A percentile compares a stretch with the other conserved stretches of the same genome.
phyloP scores from a whole-genome alignment of 306 rosid species.

The Quercus rubra region DNA sequence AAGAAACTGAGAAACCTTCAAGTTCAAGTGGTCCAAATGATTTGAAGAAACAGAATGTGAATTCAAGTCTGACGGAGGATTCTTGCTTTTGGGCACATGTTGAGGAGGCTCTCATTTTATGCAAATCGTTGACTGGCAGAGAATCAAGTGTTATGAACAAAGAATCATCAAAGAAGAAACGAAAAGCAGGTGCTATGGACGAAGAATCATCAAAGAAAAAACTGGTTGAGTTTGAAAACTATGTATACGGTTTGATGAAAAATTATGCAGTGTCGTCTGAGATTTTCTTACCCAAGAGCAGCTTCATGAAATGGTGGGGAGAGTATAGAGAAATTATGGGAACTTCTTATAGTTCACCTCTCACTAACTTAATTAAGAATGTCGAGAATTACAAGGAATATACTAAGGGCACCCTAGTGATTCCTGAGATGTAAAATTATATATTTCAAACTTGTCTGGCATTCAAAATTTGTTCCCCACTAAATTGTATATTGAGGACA shows the following conservation, averaged over 20 bases:
- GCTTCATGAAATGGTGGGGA: constrained; percentile 72
- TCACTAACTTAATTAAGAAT: constrained; percentile 32
- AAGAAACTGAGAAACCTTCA: neutral
- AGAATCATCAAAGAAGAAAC: neutral
- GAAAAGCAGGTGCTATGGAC: neutral
- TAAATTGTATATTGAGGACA: no score
- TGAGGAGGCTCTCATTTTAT: constrained; percentile 52
- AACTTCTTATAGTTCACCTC: neutral
- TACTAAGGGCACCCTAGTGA: constrained; percentile 2
- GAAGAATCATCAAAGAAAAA: neutral
- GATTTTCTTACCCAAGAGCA: constrained; percentile 50
- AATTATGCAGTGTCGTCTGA: constrained; percentile 51
- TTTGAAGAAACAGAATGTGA: constrained; percentile 16
- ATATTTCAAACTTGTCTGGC: no score
- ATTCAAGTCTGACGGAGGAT: constrained; percentile 42
- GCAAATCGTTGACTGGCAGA: neutral
- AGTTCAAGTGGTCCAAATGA: neutral
- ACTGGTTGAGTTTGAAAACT: constrained; percentile 36
- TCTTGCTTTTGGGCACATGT: constrained; percentile 78
- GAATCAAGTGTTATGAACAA: neutral
- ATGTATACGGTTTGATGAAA: constrained; percentile 36
- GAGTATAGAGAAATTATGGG: constrained; percentile 30
- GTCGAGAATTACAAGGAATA: neutral
- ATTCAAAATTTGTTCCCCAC: no score
- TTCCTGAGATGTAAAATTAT: neutral